These are phyloP conservation scores for Arabis hirsuta DNA, from an alignment of 345 rosid genomes.

Conservation along the genomic window DNA sequence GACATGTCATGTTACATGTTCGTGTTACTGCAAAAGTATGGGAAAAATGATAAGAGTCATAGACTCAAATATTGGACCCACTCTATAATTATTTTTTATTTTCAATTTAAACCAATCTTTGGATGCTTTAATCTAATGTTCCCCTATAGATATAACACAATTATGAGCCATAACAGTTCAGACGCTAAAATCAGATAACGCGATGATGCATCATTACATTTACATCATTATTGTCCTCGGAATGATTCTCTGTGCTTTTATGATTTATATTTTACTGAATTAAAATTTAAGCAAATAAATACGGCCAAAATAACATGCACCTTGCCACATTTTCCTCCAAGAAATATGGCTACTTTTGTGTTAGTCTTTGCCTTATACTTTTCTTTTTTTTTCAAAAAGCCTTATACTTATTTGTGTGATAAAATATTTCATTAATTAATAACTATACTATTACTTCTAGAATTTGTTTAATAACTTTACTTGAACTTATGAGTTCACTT, in stretches of 20 bases:
- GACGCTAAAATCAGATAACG: constrained; percentile 26
- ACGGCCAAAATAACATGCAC: constrained; percentile 11
- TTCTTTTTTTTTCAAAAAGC: too few relatives aligned
- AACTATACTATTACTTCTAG: too few relatives aligned
- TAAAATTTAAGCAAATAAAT: not conserved
- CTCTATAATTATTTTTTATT: not conserved
- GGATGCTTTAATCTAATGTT: constrained; percentile 38
- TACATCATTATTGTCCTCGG: constrained; percentile 28
- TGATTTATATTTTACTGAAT: not conserved
- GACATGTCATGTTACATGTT: constrained; percentile 34
- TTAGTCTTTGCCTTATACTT: not conserved
- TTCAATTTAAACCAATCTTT: constrained; percentile 29
- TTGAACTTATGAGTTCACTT: too few relatives aligned
- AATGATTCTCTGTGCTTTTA: constrained; percentile 39
- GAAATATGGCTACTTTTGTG: constrained; percentile 28
- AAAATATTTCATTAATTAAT: not conserved
- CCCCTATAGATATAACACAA: constrained; percentile 16
- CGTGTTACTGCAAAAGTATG: constrained; percentile 35
- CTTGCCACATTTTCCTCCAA: constrained; percentile 36
- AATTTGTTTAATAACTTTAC: too few relatives aligned
- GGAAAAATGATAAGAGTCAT: constrained; percentile 9
- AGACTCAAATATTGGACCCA: constrained; percentile 28
- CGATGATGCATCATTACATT: constrained; percentile 33
- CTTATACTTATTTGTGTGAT: not conserved
- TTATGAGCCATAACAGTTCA: constrained; percentile 15